Conservation (phyloP, 2,329 filamentous ascomycete genomes). For the Penicillium sp. region DNA sequence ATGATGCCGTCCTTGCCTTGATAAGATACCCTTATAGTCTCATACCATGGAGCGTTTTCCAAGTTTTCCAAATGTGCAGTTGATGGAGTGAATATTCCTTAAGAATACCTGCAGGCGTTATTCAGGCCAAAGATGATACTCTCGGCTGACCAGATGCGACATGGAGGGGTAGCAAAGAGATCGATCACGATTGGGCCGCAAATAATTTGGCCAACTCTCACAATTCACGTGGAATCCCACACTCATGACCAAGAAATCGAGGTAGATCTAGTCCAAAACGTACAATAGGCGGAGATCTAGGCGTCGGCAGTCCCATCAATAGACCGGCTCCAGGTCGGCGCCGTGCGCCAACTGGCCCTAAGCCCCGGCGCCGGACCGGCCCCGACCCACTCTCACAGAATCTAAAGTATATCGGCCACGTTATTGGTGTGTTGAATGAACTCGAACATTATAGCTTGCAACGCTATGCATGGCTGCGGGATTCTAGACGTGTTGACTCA, state of each 20-base stretch:
- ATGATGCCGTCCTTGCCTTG: constrained; percentile 35
- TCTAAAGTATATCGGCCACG: constrained; percentile 17
- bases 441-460: constrained; percentile 18
- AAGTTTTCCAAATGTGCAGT: not conserved
- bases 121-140: not conserved
- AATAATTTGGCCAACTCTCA: not conserved
- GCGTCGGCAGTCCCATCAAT: constrained; percentile 11
- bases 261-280: not conserved
- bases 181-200: constrained; percentile 16
- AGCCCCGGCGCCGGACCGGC: constrained; percentile 20
- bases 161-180: not conserved
- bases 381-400: constrained; percentile 20
- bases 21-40: constrained; percentile 5
- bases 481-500: constrained; percentile 26
- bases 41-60: not conserved
- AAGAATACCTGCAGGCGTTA: constrained; percentile 1
- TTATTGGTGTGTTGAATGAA: constrained; percentile 19
- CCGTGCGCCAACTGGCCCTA: constrained; percentile 19
- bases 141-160: constrained; percentile 1
- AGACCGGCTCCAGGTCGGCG: constrained; percentile 23
- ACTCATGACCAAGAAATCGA: not conserved
- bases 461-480: constrained; percentile 12
- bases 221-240: constrained; percentile 14
- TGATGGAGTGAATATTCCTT: not conserved
- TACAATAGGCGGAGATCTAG: constrained; percentile 12